Evolutionary conservation across 2,329 filamentous ascomycete species (phyloP), one percentile per base, ranked within the genome.

Genomic region (Calonectria pauciramosa): DNA sequence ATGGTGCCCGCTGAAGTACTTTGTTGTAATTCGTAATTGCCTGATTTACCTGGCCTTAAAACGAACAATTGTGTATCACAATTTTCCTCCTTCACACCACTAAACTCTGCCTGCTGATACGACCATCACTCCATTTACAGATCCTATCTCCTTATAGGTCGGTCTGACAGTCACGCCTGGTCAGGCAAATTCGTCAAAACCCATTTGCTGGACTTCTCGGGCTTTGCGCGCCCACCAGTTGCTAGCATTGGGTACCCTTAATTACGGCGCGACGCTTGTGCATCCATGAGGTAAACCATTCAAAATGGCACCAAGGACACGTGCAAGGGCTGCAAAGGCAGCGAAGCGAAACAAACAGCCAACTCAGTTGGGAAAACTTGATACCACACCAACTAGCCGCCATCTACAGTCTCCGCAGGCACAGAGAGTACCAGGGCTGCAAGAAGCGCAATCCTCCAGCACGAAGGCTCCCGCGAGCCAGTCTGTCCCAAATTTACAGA

Each of bases 361-460:
- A 14, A 77, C 78, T 0, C 70, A 79, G 49, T 79, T 86, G 23
- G 79, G 80, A 3, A 73, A 85, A 68, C 79, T 86, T 3, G 83
- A 85, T 9, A 84, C 82, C 2, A 84, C 84, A 8, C 82, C 84
- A 7, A 84, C 81, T 1, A 80, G 76, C n/a, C 81, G 72, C 13
- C 76, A 80, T 59, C 64, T 79, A 10, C 75, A 78, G 59, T 79
- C 78, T 51, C 76, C 72, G 3, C 56, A 60, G 26, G 28, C 38
- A 28, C 38, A 68, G 26, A 54, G 59, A n/a, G 16, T 23, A 47
- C 9, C 14, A 32, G 10, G 49, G 13, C 18, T 8, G 13, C 36
- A 47, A 41, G 36, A 41, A 20, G n/a, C 54, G n/a, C 28, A 41
- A n/a, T 54, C 56, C 16, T 49, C 41, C 16, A 54, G 26, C 18